A percentile compares a stretch with the other conserved stretches of the same genome.
Evolutionary conservation across 305 asterid genomes (phyloP).

Genomic region (Withania somnifera): DNA sequence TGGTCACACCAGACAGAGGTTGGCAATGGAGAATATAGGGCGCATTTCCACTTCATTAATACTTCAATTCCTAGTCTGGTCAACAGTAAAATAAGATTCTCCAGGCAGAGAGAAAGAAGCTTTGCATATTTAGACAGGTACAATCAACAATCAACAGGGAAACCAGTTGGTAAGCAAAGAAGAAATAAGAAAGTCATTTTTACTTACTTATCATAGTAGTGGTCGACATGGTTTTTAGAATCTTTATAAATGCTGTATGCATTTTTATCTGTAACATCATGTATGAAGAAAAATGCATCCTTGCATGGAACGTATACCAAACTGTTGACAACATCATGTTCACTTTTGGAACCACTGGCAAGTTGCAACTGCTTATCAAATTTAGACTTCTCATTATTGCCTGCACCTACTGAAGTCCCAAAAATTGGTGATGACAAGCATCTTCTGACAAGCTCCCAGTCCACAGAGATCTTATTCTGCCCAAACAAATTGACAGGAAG

Average conservation of each 20-base stretch:
- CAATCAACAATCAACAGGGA: not conserved
- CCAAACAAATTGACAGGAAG: constrained; percentile 55
- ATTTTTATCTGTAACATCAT: constrained; percentile 42
- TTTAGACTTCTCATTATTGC: constrained; percentile 26
- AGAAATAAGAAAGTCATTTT: not conserved
- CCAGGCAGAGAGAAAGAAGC: not conserved
- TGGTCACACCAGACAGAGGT: not conserved
- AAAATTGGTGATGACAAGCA: constrained; percentile 86
- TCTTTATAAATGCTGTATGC: constrained; percentile 43
- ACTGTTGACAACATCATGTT: constrained; percentile 56
- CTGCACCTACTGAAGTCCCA: constrained; percentile 24
- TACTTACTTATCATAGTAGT: constrained; percentile 59
- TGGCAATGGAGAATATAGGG: not conserved
- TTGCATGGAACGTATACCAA: constrained; percentile 84
- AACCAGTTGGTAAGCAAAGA: not conserved
- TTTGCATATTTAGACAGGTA: not conserved
- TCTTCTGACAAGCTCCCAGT: constrained; percentile 68
- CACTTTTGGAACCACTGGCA: constrained; percentile 52
- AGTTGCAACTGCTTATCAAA: constrained; percentile 41
- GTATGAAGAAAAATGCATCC: constrained; percentile 58
- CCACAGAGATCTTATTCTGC: constrained; percentile 45
- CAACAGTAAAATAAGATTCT: not conserved
- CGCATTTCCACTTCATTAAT: not conserved
- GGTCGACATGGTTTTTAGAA: constrained; percentile 47
- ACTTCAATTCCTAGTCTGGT: not conserved